Conservation (phyloP, 2,329 filamentous ascomycete genomes). For the Pyrenophora teres region DNA sequence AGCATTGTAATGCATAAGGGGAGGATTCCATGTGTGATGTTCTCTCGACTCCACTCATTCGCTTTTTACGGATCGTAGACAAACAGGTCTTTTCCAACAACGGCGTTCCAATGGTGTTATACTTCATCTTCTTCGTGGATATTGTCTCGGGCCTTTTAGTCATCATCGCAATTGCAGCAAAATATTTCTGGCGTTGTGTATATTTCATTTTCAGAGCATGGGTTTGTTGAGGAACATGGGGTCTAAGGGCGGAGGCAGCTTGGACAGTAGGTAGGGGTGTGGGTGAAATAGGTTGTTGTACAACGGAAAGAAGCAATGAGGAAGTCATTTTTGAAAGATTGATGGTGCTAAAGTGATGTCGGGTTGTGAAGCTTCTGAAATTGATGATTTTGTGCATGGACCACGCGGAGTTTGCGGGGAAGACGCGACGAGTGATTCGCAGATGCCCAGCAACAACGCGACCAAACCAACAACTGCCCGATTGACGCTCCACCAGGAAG, state of each 20-base stretch:
- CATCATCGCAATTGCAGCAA: slow-evolving; percentile 12
- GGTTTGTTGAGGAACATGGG: slow-evolving; percentile 3
- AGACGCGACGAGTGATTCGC: slow-evolving; percentile 14
- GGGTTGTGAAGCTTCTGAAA: background rate
- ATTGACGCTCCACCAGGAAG: background rate
- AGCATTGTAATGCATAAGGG: slow-evolving; percentile 8
- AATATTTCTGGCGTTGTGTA: slow-evolving; percentile 22
- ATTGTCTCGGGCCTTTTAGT: background rate
- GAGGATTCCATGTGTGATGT: slow-evolving; percentile 27
- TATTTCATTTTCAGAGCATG: slow-evolving; percentile 11
- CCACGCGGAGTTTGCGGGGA: slow-evolving; percentile 15
- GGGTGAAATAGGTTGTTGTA: background rate
- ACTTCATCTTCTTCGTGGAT: slow-evolving; percentile 5
- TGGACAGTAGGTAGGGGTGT: background rate
- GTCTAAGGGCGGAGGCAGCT: slow-evolving; percentile 12
- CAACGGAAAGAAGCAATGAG: slow-evolving; percentile 8
- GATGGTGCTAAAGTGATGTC: background rate
- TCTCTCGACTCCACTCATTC: slow-evolving; percentile 41
- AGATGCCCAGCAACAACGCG: background rate
- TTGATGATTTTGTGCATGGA: slow-evolving; percentile 1
- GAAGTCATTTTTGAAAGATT: slow-evolving; percentile 18
- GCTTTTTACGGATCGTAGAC: slow-evolving; percentile 22
- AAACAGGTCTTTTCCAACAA: slow-evolving; percentile 20
- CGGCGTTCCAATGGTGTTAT: slow-evolving; percentile 26
- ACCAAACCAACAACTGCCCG: background rate